These are phyloP conservation scores for Colletotrichum gloeosporioides DNA, from an alignment of 2,329 filamentous ascomycete species.

Conservation along the genomic window DNA sequence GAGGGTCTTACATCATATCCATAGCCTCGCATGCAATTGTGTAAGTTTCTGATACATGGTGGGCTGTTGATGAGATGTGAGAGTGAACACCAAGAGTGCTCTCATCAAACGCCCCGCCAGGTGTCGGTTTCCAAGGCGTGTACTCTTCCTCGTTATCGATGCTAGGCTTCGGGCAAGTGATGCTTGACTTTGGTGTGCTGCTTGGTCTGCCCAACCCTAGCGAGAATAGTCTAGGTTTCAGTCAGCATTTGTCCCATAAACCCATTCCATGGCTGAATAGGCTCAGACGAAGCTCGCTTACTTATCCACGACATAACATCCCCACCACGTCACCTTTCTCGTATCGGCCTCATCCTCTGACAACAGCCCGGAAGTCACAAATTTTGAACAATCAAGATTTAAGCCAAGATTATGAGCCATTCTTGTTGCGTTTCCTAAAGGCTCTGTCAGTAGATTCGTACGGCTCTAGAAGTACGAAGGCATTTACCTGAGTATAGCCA, in stretches of 20 bases:
- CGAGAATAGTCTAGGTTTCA: slow-evolving; percentile 19
- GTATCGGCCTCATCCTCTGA: slow-evolving; percentile 24
- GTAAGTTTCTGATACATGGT: slow-evolving; percentile 22
- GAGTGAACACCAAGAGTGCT: slow-evolving; percentile 8
- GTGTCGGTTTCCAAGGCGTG: slow-evolving; percentile 19
- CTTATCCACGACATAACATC: slow-evolving; percentile 29
- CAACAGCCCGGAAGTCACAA: slow-evolving; percentile 7
- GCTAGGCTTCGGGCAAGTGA: slow-evolving; percentile 25
- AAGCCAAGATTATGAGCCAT: slow-evolving; percentile 30
- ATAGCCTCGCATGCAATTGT: slow-evolving; percentile 24
- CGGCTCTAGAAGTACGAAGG: neutral
- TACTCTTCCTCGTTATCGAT: slow-evolving; percentile 20
- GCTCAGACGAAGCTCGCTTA: neutral
- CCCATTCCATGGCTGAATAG: rapidly evolving
- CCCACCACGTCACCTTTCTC: slow-evolving; percentile 27
- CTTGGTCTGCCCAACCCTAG: slow-evolving; percentile 25
- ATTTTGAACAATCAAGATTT: slow-evolving; percentile 24
- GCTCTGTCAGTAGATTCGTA: neutral
- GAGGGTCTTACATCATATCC: slow-evolving; percentile 17
- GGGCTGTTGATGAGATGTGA: slow-evolving; percentile 17
- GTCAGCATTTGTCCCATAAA: neutral
- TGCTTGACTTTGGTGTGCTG: slow-evolving; percentile 15
- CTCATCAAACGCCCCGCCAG: rapidly evolving
- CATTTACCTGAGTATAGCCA: slow-evolving; percentile 25
- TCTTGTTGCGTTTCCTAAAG: slow-evolving; percentile 25